Conservation (phyloP, 2,329 filamentous ascomycete species). For the Verticillium nonalfalfae region DNA sequence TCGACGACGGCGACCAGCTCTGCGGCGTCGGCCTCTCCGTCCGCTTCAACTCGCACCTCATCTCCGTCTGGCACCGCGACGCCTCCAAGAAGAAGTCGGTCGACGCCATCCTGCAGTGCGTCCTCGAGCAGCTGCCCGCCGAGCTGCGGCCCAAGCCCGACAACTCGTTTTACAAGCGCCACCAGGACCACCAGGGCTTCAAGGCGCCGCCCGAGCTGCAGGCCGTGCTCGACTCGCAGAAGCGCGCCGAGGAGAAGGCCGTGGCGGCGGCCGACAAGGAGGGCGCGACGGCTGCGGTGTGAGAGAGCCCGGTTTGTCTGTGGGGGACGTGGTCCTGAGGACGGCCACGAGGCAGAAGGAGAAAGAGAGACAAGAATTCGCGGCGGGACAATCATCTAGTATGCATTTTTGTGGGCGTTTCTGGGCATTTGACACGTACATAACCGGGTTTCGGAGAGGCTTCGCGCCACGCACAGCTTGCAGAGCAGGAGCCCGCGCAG, state of each 20-base stretch:
- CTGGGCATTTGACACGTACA: background rate
- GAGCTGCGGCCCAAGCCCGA: constrained; percentile 67
- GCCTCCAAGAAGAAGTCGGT: constrained; percentile 73
- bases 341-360: no score
- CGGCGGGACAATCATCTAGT: background rate
- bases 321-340: no score
- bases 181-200: constrained; percentile 82
- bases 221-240: constrained; percentile 50
- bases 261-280: constrained; percentile 3
- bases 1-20: constrained; percentile 74
- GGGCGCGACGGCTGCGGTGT: no score
- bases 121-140: constrained; percentile 65
- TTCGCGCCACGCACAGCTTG: background rate
- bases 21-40: constrained; percentile 84
- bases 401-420: background rate
- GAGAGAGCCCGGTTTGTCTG: no score
- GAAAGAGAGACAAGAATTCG: background rate
- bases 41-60: constrained; percentile 81
- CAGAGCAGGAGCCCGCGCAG: background rate
- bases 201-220: constrained; percentile 55
- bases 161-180: constrained; percentile 81
- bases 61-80: constrained; percentile 92
- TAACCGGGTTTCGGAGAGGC: background rate
- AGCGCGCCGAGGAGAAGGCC: constrained; percentile 38
- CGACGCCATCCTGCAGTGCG: constrained; percentile 64